Base-by-base conservation (phyloP, 768 basidiomycete species). In the Leccinum subgranulosum region DNA sequence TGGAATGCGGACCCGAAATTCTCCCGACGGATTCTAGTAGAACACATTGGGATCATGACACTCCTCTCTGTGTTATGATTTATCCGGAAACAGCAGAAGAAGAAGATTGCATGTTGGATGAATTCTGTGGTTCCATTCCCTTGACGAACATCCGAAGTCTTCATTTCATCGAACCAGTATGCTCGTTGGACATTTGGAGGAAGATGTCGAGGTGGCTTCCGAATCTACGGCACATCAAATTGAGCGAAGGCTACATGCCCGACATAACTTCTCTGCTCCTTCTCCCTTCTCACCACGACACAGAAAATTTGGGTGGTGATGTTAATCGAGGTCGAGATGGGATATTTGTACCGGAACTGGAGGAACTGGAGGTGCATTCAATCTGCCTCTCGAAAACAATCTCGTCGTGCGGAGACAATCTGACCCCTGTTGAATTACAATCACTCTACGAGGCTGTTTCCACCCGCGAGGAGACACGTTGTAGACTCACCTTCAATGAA, bases 121-220 rank as follows among this genome's bases (percentile, higher is more conserved):
- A 43, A 3, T 9, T 10, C 41, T 43, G 41, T 43, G 17, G 41
- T 19, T 43, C 41, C 10, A n/a, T 19, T n/a, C 41, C 41, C 8
- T 19, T 43, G 41, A 19, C 17, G 0, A 43, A 43, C 19, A 19
- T 43, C 19, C 41, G 46, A 19, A 57, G 27, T 31, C 2, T 59
- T 19, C 46, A 52, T 8, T 17, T 48, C 41, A 0, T 19, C 3
- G 0, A 1, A 11, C 25, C 51, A 2, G 21, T 31, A 17, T 21
- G 25, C 34, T 36, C 49, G 1, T 14, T n/a, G 4, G 17, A 14
- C 1, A 51, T 65, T 47, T 65, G 57, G 62, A 59, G 23, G 11
- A 21, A 28, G 5, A 48, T 33, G 1, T 28, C 64, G 6, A 41
- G 17, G 19, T 19, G 41, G 17, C 47, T 61, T 8, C 53, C 6